These are phyloP conservation scores for Apium graveolens DNA, from an alignment of 129 eudicot genomes.

Conservation along the genomic window DNA sequence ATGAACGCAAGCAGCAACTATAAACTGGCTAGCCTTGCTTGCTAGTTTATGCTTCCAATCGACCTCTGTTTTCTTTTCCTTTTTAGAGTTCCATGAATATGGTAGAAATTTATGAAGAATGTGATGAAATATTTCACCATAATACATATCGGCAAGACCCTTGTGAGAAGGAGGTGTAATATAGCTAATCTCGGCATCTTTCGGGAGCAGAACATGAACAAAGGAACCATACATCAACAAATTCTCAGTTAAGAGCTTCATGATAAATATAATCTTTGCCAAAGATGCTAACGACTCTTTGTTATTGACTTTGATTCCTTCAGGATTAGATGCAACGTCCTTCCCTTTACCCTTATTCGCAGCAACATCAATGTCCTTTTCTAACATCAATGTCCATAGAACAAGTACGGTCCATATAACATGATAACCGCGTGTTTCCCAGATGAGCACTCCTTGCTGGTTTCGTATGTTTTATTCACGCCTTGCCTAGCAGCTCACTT, in stretches of 20 bases:
- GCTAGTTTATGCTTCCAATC: constrained; percentile 94
- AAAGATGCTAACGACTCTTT: constrained; percentile 69
- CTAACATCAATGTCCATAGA: too few species aligned
- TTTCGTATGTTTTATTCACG: too few species aligned
- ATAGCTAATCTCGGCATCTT: constrained; percentile 75
- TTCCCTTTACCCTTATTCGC: constrained; percentile 78
- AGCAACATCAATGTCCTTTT: constrained; percentile 79
- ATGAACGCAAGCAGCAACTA: constrained; percentile 85
- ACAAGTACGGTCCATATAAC: too few species aligned
- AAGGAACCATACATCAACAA: constrained; percentile 77
- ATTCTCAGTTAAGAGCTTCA: constrained; percentile 83
- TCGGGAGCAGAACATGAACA: constrained; percentile 71
- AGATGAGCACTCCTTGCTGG: too few species aligned
- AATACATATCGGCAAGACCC: constrained; percentile 20
- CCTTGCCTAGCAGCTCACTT: too few species aligned
- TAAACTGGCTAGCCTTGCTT: constrained; percentile 68
- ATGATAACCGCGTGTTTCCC: too few species aligned
- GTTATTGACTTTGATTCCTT: constrained; percentile 35
- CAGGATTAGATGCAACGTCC: constrained; percentile 52
- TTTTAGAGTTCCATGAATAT: constrained; percentile 36
- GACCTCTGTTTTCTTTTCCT: constrained; percentile 67
- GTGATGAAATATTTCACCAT: constrained; percentile 75
- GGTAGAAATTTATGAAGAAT: constrained; percentile 80
- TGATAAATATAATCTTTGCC: constrained; percentile 76
- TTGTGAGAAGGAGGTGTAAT: constrained; percentile 36